Conservation (phyloP, 1,284 basidiomycete genomes). For the Porodaedalea pini region DNA sequence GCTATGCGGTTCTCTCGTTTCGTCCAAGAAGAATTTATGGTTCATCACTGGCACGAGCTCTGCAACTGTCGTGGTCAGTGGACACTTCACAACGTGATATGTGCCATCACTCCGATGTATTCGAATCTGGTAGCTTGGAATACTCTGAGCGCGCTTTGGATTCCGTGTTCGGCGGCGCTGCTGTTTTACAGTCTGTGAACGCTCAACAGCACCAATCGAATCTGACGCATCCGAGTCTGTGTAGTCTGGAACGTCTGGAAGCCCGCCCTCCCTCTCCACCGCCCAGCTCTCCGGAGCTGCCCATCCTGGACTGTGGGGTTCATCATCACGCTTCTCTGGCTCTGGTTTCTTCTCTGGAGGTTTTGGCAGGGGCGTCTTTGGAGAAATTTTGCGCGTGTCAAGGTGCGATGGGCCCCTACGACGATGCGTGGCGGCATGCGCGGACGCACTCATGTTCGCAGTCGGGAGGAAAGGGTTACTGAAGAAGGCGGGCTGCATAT, state of each 20-base stretch:
- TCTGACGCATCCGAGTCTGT: constrained; percentile 46
- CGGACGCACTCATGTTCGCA: constrained; percentile 20
- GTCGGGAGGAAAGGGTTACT: constrained; percentile 44
- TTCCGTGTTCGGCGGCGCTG: constrained; percentile 17
- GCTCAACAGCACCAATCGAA: constrained; percentile 13
- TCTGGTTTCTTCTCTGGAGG: constrained; percentile 5
- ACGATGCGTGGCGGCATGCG: constrained; percentile 19
- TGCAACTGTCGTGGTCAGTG: constrained; percentile 64
- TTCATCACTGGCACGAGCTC: constrained; percentile 66
- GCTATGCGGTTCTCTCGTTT: constrained; percentile 60
- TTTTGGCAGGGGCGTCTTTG: constrained; percentile 36
- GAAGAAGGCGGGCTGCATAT: constrained; percentile 35
- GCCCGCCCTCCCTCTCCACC: constrained; percentile 46
- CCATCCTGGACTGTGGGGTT: constrained; percentile 40
- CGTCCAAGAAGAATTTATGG: constrained; percentile 49
- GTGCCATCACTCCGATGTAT: constrained; percentile 78
- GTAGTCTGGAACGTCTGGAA: constrained; percentile 37
- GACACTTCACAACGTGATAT: constrained; percentile 69
- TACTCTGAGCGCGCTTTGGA: constrained; percentile 9
- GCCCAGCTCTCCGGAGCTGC: constrained; percentile 59
- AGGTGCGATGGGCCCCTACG: constrained; percentile 14
- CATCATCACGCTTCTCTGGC: constrained; percentile 11
- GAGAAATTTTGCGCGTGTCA: constrained; percentile 45
- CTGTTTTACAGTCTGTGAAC: constrained; percentile 18
- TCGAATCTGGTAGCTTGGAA: constrained; percentile 50